phyloP scores from a whole-genome alignment of 2,329 filamentous ascomycete genomes.

The Cladosporium halotolerans region DNA sequence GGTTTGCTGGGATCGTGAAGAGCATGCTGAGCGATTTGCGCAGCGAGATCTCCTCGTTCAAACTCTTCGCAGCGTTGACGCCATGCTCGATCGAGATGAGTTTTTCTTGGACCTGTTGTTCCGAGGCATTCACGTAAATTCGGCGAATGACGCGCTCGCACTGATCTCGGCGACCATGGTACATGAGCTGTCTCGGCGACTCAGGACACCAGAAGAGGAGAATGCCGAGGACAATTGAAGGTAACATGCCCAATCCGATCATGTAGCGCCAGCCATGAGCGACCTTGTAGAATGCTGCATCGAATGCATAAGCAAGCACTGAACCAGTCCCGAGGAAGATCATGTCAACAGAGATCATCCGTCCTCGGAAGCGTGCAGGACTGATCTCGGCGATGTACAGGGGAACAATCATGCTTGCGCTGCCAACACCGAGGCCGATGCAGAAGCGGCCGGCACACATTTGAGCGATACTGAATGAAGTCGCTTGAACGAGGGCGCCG shows the following conservation, averaged over 20 bases:
- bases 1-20: conserved; percentile 47
- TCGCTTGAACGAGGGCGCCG: conserved; percentile 26
- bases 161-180: conserved; percentile 30
- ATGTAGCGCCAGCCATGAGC: conserved; percentile 28
- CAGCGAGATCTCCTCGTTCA: conserved; percentile 26
- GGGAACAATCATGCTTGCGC: conserved; percentile 48
- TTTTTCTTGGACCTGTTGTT: conserved; percentile 20
- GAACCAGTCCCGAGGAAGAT: conserved; percentile 27
- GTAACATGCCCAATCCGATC: conserved; percentile 32
- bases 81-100: conserved; percentile 24
- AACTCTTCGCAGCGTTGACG: conserved; percentile 27
- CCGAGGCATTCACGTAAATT: conserved; percentile 27
- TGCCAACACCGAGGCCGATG: conserved; percentile 47
- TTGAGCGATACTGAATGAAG: conserved; percentile 32
- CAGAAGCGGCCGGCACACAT: conserved; percentile 45
- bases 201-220: conserved; percentile 32
- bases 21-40: conserved; percentile 27
- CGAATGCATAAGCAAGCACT: conserved; percentile 31
- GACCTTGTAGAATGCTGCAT: conserved; percentile 32
- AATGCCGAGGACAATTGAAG: conserved; percentile 31
- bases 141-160: conserved; percentile 31
- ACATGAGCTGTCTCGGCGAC: conserved; percentile 36
- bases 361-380: conserved; percentile 53
- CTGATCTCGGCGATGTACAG: conserved; percentile 56
- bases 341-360: conserved; percentile 16